These are phyloP conservation scores for Apophysomyces sp. DNA, from an alignment of 371 early-diverging fungal species.

Conservation along the genomic window DNA sequence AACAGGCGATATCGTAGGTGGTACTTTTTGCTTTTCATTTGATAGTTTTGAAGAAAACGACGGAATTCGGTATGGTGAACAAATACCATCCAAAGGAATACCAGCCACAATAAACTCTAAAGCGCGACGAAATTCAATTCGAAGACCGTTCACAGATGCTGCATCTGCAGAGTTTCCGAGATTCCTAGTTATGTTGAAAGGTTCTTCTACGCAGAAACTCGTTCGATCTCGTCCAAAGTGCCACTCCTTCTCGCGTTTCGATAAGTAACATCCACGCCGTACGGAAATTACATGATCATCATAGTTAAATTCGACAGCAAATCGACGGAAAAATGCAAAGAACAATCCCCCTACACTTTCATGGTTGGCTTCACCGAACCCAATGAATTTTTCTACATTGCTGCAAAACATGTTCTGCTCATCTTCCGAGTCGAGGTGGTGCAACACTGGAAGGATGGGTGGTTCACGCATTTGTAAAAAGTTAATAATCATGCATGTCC, in stretches of 20 bases:
- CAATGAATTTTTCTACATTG: slow-evolving; percentile 59
- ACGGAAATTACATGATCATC: slow-evolving; percentile 75
- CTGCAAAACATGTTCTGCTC: slow-evolving; percentile 54
- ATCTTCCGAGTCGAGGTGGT: slow-evolving; percentile 39
- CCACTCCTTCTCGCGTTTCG: slow-evolving; percentile 86
- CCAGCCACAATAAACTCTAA: slow-evolving; percentile 55
- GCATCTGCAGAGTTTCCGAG: slow-evolving; percentile 88
- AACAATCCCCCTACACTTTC: slow-evolving; percentile 81
- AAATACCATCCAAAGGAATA: slow-evolving; percentile 36
- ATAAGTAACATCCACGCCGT: slow-evolving; percentile 71
- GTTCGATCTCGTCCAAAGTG: slow-evolving; percentile 46
- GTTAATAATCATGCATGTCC: slow-evolving; percentile 88
- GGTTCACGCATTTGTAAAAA: slow-evolving; percentile 90
- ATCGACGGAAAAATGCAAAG: slow-evolving; percentile 82
- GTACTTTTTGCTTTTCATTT: neutral
- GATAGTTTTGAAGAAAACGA: neutral
- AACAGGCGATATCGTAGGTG: neutral
- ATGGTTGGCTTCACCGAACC: slow-evolving; percentile 67
- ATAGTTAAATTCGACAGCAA: slow-evolving; percentile 83
- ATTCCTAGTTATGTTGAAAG: slow-evolving; percentile 81
- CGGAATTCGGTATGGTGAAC: slow-evolving; percentile 15
- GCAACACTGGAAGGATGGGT: slow-evolving; percentile 85
- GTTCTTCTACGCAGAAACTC: slow-evolving; percentile 89
- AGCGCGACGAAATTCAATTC: slow-evolving; percentile 76
- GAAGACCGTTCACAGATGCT: slow-evolving; percentile 71